Conservation (phyloP, 129 eudicot species). For the Tanacetum coccineum region DNA sequence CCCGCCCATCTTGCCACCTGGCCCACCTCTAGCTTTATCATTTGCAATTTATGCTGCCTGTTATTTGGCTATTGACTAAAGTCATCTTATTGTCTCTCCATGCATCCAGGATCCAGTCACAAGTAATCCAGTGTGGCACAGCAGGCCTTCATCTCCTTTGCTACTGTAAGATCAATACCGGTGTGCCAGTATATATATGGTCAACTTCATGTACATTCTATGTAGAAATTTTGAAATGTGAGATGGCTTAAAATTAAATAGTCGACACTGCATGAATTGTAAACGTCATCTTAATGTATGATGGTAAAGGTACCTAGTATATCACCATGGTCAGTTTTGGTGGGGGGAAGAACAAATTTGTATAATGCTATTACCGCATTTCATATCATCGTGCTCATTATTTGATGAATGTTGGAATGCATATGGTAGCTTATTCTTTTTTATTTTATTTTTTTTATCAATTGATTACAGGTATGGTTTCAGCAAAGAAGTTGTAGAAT, state of each 20-base stretch:
- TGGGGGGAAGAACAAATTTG: not conserved
- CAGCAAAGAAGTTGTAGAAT: slow-evolving; percentile 93
- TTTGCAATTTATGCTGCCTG: slow-evolving; percentile 3
- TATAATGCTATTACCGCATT: not conserved
- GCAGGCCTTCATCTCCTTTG: slow-evolving; percentile 69
- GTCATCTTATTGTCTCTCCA: slow-evolving; percentile 17
- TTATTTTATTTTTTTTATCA: slow-evolving; percentile 16
- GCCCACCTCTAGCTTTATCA: slow-evolving; percentile 6
- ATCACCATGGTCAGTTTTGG: too few species aligned
- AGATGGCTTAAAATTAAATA: too few species aligned
- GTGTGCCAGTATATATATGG: slow-evolving; percentile 5
- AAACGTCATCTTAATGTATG: too few species aligned
- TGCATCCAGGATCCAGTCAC: slow-evolving; percentile 86
- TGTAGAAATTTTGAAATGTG: not conserved
- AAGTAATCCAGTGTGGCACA: slow-evolving; percentile 75
- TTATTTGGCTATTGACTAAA: not conserved
- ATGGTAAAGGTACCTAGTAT: too few species aligned
- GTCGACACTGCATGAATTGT: too few species aligned
- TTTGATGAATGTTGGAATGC: not conserved
- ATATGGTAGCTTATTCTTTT: not conserved
- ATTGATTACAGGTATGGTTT: slow-evolving; percentile 70
- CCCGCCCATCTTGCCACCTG: not conserved
- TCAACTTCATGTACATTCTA: not conserved
- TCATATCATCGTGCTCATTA: slow-evolving; percentile 10
- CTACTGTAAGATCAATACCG: slow-evolving; percentile 67